phyloP scores from a whole-genome alignment of 192 early-diverging fungal species.

The Diversispora epigaea region DNA sequence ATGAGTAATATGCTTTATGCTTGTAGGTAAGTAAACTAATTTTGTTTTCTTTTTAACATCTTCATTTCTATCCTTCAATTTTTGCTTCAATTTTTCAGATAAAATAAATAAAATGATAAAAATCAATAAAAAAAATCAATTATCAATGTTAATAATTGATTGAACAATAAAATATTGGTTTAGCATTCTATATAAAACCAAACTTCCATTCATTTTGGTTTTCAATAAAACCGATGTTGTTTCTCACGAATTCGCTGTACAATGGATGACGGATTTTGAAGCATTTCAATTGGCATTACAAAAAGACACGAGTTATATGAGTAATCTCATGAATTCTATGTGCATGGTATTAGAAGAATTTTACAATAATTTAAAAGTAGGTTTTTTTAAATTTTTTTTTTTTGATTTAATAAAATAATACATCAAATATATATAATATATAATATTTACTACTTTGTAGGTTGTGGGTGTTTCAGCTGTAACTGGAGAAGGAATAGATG shows the following conservation, averaged over 20 bases:
- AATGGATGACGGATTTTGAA: slow-evolving; percentile 98
- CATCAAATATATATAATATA: background rate
- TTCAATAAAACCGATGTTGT: slow-evolving; percentile 98
- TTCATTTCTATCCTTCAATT: background rate
- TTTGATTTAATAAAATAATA: background rate
- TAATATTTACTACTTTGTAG: slow-evolving; percentile 30
- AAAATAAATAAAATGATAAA: too few species aligned
- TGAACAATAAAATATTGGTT: background rate
- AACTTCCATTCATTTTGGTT: slow-evolving; percentile 90
- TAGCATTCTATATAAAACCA: slow-evolving; percentile 94
- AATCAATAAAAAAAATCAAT: too few species aligned
- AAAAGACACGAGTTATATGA: slow-evolving; percentile 89
- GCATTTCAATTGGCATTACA: slow-evolving; percentile 83
- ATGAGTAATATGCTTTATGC: slow-evolving; percentile 99
- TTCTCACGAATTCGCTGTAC: slow-evolving; percentile 82
- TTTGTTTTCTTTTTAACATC: background rate
- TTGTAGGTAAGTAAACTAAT: slow-evolving; percentile 51
- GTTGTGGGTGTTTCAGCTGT: slow-evolving; percentile 88
- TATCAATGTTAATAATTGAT: background rate
- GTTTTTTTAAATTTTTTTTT: background rate
- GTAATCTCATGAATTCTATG: slow-evolving; percentile 91
- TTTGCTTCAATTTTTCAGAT: background rate
- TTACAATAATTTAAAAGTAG: slow-evolving; percentile 67
- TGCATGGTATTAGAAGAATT: slow-evolving; percentile 97
- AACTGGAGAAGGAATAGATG: slow-evolving; percentile 90